phyloP scores from a whole-genome alignment of 352 stramenopile genomes.

The Pythium sp. region DNA sequence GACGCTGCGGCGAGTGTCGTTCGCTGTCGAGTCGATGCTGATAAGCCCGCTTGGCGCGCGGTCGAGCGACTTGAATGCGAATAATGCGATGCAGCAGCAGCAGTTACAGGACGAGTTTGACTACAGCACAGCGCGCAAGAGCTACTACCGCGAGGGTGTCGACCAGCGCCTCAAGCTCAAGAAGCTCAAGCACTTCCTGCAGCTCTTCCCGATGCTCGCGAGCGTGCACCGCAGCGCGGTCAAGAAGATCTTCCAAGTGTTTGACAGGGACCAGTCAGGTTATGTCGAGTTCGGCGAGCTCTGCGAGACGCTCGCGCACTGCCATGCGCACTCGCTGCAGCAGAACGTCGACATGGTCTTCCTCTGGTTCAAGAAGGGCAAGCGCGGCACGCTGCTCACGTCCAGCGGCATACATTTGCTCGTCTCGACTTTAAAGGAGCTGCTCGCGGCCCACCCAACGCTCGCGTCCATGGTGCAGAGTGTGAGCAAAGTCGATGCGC shows the following conservation, averaged over 20 bases:
- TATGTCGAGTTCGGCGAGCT: constrained; percentile 64
- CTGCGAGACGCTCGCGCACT: constrained; percentile 51
- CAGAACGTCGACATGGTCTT: constrained; percentile 56
- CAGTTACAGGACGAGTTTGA: constrained; percentile 1
- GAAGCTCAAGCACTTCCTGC: constrained; percentile 40
- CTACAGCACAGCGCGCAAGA: constrained; percentile 22
- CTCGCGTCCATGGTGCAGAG: constrained; percentile 19
- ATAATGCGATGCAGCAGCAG: neutral
- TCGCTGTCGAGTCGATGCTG: constrained; percentile 19
- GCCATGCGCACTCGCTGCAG: constrained; percentile 24
- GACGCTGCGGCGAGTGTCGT: constrained; percentile 17
- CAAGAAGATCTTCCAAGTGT: constrained; percentile 41
- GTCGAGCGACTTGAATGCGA: neutral
- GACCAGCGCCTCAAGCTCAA: constrained; percentile 45
- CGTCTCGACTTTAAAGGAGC: constrained; percentile 23
- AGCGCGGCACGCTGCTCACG: constrained; percentile 26
- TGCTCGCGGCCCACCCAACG: constrained; percentile 19
- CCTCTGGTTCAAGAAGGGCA: constrained; percentile 41
- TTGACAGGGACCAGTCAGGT: constrained; percentile 42
- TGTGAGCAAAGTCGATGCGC: constrained; percentile 16
- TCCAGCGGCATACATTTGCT: constrained; percentile 34
- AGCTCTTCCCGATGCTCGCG: constrained; percentile 53
- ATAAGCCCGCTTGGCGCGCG: constrained; percentile 3
- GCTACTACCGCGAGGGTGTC: constrained; percentile 38
- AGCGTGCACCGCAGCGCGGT: constrained; percentile 29